Percentiles rank a stretch among this genome's conserved stretches.
Evolutionary conservation across 306 rosid genomes (phyloP).

Genomic region (Urtica urens): DNA sequence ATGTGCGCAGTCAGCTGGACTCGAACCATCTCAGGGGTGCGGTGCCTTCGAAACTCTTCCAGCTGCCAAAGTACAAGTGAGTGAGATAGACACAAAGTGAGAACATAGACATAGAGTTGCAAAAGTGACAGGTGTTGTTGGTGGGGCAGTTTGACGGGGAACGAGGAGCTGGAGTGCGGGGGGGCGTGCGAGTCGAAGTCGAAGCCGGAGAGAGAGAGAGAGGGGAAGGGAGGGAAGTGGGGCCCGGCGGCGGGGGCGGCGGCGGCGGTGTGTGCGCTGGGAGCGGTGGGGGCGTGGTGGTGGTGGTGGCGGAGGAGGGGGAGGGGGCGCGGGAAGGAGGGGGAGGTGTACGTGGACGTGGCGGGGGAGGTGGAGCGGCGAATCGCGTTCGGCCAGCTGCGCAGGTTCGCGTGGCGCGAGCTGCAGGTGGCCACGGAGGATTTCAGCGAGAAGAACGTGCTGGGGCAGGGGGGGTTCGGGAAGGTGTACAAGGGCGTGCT

Average conservation of each 20-base stretch:
- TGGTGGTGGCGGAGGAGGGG: conserved; percentile 44
- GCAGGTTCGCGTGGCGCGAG: conserved; percentile 89
- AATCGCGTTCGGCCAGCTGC: conserved; percentile 89
- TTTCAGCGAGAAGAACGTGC: conserved; percentile 79
- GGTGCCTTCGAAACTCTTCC: conserved; percentile 55
- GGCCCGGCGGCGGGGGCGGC: conserved; percentile 96
- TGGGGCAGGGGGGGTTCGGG: conserved; percentile 99
- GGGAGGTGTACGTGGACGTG: conserved; percentile 87
- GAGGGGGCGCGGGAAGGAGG: conserved; percentile 53
- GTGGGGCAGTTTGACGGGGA: conserved; percentile 79
- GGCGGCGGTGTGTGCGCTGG: conserved; percentile 89
- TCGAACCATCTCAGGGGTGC: conserved; percentile 62
- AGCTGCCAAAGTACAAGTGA: conserved; percentile 70
- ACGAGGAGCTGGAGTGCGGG: conserved; percentile 58
- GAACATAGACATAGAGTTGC: no score
- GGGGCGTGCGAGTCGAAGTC: conserved; percentile 44
- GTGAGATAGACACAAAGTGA: conserved; percentile 13
- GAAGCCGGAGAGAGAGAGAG: conserved; percentile 49
- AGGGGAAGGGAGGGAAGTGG: conserved; percentile 61
- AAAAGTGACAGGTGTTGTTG: conserved; percentile 6
- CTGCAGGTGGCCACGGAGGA: conserved; percentile 84
- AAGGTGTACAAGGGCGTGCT: conserved; percentile 96
- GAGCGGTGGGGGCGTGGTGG: conserved; percentile 45
- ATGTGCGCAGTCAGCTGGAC: conserved; percentile 70
- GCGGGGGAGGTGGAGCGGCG: conserved; percentile 97